Conservation (phyloP, 345 rosid species). For the Ricinus communis region DNA sequence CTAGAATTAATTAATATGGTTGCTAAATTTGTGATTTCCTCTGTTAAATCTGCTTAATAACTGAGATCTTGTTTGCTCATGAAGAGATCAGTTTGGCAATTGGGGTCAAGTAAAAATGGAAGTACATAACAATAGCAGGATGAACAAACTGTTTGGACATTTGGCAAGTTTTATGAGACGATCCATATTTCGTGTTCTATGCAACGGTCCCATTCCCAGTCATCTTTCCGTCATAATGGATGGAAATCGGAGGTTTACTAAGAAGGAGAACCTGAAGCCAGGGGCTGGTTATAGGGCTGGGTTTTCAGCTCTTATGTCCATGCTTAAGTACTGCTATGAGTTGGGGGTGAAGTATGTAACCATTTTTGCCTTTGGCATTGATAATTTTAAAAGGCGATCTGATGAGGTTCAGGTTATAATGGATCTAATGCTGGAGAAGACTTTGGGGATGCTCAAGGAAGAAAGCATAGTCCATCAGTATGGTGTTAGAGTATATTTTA, state of each 20-base stretch:
- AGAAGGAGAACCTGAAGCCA: conserved; percentile 37
- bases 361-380: conserved; percentile 68
- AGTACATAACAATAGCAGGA: neutral
- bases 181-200: conserved; percentile 44
- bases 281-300: conserved; percentile 63
- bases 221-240: conserved; percentile 78
- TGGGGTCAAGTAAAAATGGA: neutral
- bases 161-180: conserved; percentile 37
- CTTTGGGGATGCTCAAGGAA: conserved; percentile 47
- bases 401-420: conserved; percentile 60
- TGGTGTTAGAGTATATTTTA: conserved; percentile 47
- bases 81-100: no score
- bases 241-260: conserved; percentile 52
- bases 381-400: conserved; percentile 68
- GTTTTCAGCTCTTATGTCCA: conserved; percentile 44
- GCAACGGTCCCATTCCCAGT: conserved; percentile 48
- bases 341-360: conserved; percentile 61
- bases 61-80: no score
- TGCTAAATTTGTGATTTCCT: no score
- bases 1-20: no score
- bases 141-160: conserved; percentile 15
- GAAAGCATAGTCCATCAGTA: conserved; percentile 56
- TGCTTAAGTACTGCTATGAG: conserved; percentile 68
- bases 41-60: no score
- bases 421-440: conserved; percentile 80